Evolutionary conservation across 2,329 filamentous ascomycete genomes (phyloP), one percentile per base, ranked within the genome.

Genomic region (Rutstroemia sydowiana): DNA sequence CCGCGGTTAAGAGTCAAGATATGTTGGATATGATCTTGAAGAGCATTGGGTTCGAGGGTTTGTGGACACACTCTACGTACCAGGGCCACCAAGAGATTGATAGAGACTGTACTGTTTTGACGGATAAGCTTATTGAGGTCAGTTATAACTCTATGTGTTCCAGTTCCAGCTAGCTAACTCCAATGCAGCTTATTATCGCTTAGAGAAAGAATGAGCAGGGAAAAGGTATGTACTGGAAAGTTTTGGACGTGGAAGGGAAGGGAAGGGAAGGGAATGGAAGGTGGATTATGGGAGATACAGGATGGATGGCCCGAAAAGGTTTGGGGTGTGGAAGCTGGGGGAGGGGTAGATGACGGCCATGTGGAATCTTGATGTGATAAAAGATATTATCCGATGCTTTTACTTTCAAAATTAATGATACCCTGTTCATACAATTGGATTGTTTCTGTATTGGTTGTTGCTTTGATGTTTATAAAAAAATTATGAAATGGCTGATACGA

Each of bases 41-140:
- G 34, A 75, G 77, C 2, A 75, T 81, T 65, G 83, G 82, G 1
- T 85, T 86, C 55, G 73, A 75, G 8, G 82, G 83, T 0, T 68
- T 87, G 2, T 85, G 79, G 79, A 73, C 75, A 11, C 63, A 61
- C 10, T 61, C 63, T 4, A 66, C 64, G 7, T 68, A 67, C 40
- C 64, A 67, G 31, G 51, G 41, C 6, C 39, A 49, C 16, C 62
- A 63, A 51, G 63, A 66, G 20, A 58, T 63, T 21, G 63, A 65
- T 20, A 63, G 63, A 41, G 61, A 66, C 43, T 64, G 64, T 46
- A 66, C 60, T 39, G 52, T 54, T 39, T 50, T 65, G 30, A 64
- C 62, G 20, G 62, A 65, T 43, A 55, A 54, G 41, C 58, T 65
- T 20, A 65, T 65, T 45, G 63, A 65, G 58, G 63, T 63, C 59